Evolutionary conservation across 176 grass and related monocot species (phyloP), one percentile per base, ranked within the genome.

Genomic region (Otatea glauca): DNA sequence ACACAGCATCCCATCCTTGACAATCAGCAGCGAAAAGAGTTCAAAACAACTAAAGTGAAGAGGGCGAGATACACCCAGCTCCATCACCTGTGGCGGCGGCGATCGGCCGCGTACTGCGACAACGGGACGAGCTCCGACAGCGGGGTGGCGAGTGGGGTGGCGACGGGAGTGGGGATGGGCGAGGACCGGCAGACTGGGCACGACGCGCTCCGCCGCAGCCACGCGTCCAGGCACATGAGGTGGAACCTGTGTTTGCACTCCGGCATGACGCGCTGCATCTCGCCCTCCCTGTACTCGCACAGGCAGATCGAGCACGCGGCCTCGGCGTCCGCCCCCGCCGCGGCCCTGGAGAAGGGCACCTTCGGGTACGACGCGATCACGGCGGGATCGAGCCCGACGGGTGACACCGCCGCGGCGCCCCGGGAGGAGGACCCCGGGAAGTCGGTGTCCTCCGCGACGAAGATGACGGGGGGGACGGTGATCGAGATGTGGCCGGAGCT

Each of bases 161-260:
- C 50, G 43, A 86, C 83, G 17, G 93, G 93, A 0, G 93, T 94
- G 4, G 92, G 96, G 81, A 99, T 92, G 1, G 93, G 96, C 21
- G 93, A 95, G 13, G 89, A 92, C 1, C 96, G 93, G 84, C 96
- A 99, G 68, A 99, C 89, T 41, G 96, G 96, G 53, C 96, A 99
- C 0, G 96, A 99, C 11, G 93, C 93, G 68, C 91, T 94, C 54
- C 91, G 90, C 10, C 93, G 88, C 59, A 99, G 88, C 96, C 96
- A 99, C 9, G 89, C 93, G 68, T 99, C 96, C 20, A 99, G 83
- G 84, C 96, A 99, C 61, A 90, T 83, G 74, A 96, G 87, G 82
- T 99, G 96, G 89, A 99, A 99, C 70, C 86, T 89, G 88, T 99
- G 96, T 67, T 75, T 74, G 87, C 96, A 99, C 56, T 99, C 96